Percentiles rank a stretch among this genome's conserved stretches.
Evolutionary conservation across 108 stramenopile species (phyloP).

Genomic region (Pinguiococcus pyrenoidosus): DNA sequence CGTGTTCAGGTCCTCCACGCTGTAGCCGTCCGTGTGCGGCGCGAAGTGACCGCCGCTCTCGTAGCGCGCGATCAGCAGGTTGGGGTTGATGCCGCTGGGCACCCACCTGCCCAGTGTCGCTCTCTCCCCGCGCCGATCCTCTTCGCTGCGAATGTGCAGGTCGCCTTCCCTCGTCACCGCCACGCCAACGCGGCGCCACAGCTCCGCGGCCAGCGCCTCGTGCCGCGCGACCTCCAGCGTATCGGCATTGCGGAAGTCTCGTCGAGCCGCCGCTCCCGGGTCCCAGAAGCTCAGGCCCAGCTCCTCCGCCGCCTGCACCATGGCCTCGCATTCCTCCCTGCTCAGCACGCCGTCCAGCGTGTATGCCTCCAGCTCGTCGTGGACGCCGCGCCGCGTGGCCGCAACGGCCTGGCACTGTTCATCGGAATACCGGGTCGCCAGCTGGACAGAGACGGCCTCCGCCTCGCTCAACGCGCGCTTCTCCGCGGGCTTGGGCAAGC

Average conservation of each 20-base stretch:
- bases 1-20: conserved; percentile 6
- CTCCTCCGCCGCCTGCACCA: not conserved
- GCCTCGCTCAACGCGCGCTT: no score
- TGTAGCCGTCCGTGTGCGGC: conserved; percentile 22
- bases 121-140: conserved; percentile 13
- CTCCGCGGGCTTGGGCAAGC: no score
- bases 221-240: conserved; percentile 15
- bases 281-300: conserved; percentile 16
- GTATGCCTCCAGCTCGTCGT: no score
- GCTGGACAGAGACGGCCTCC: no score
- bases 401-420: no score
- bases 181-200: conserved; percentile 2
- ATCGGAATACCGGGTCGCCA: no score
- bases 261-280: not conserved
- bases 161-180: not conserved
- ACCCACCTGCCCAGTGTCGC: conserved; percentile 12
- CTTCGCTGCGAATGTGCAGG: conserved; percentile 6
- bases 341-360: conserved; percentile 15
- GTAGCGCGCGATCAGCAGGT: conserved; percentile 14
- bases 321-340: conserved; percentile 9
- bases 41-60: conserved; percentile 8
- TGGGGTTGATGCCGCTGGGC: conserved; percentile 7
- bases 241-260: conserved; percentile 12
- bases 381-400: no score
- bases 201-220: conserved; percentile 4